Conservation (phyloP, 768 basidiomycete genomes). For the Mycena epipterygia region DNA sequence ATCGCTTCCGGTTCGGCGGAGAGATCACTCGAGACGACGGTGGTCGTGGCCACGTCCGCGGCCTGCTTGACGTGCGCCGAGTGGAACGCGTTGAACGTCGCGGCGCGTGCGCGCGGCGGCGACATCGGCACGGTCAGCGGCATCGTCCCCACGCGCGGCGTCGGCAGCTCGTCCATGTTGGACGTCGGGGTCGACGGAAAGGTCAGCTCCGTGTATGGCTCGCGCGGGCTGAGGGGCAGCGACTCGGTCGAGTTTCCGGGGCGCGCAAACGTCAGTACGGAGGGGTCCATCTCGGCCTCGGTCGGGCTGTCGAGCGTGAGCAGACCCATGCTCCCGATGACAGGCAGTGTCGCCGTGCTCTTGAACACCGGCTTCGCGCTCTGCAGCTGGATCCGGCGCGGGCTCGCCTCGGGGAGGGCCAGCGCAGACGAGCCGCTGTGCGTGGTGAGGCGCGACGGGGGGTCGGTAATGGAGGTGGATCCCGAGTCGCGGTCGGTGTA, state of each 20-base stretch:
- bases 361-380: constrained; percentile 35
- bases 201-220: constrained; percentile 29
- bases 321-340: constrained; percentile 38
- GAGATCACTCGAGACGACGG: background rate
- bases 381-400: constrained; percentile 42
- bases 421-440: constrained; percentile 43
- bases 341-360: constrained; percentile 55
- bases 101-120: constrained; percentile 34
- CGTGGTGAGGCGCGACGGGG: constrained; percentile 57
- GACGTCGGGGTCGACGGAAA: constrained; percentile 37
- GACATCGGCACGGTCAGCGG: constrained; percentile 23
- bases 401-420: constrained; percentile 42
- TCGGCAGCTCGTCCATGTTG: constrained; percentile 48
- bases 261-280: constrained; percentile 81
- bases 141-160: constrained; percentile 46
- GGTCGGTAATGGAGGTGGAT: constrained; percentile 63
- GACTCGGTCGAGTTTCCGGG: constrained; percentile 85
- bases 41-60: background rate
- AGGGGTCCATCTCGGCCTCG: constrained; percentile 78
- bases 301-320: constrained; percentile 57
- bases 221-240: constrained; percentile 53
- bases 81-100: constrained; percentile 36
- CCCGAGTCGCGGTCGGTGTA: constrained; percentile 54
- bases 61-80: constrained; percentile 21
- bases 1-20: constrained; percentile 18